Evolutionary conservation across 257 asterid species (phyloP).

Genomic region (Solanum lycopersicoides): DNA sequence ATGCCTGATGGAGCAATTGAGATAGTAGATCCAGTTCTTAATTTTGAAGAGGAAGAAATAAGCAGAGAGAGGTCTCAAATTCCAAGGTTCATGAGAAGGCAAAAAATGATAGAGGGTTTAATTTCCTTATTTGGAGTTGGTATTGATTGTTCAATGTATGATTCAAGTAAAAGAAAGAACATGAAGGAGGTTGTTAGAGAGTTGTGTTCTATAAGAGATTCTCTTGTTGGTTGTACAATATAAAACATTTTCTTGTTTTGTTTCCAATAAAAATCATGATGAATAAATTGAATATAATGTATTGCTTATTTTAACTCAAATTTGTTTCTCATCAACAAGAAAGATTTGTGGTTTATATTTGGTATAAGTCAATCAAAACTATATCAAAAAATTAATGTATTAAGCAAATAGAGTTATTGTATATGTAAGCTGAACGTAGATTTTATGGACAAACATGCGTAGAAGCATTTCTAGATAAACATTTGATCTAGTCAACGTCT

Average conservation of each 20-base stretch:
- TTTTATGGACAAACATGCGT: too few relatives aligned
- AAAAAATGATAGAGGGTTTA: background rate
- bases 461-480: too few relatives aligned
- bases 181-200: slow-evolving; percentile 1
- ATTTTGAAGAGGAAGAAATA: background rate
- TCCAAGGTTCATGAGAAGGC: too few relatives aligned
- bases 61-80: background rate
- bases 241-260: background rate
- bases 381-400: too few relatives aligned
- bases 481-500: too few relatives aligned
- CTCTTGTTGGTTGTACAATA: background rate
- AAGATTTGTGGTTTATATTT: background rate
- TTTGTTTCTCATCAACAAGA: background rate
- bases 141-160: slow-evolving; percentile 6
- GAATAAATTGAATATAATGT: background rate
- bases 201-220: background rate
- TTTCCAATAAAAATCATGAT: background rate
- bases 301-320: background rate
- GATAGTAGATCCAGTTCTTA: slow-evolving; percentile 5
- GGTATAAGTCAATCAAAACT: background rate
- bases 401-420: too few relatives aligned
- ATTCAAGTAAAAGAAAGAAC: background rate
- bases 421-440: too few relatives aligned
- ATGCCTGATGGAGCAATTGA: slow-evolving; percentile 1
- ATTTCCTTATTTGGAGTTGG: background rate